Evolutionary conservation across 2,329 filamentous ascomycete species (phyloP).

Genomic region (Claviceps sp.): DNA sequence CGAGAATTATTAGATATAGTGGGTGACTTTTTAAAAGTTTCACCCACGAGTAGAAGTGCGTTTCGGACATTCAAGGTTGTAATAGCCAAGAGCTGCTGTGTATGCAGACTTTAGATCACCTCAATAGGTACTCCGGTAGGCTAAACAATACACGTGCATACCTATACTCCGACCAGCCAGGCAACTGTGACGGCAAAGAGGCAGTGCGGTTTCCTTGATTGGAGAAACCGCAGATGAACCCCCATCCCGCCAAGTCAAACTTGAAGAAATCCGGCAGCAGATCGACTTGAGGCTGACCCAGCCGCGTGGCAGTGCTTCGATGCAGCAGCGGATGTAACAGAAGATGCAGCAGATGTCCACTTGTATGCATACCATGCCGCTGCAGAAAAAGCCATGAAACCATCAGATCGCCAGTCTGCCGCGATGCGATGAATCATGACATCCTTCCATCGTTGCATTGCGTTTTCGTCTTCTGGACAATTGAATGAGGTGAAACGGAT

Average conservation of each 20-base stretch:
- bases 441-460: neutral
- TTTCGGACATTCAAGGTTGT: too few relatives aligned
- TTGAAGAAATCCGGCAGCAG: neutral
- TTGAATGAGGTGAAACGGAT: neutral
- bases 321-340: neutral
- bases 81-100: too few relatives aligned
- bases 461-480: neutral
- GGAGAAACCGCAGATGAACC: neutral
- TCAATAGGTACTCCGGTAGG: too few relatives aligned
- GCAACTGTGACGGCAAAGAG: neutral
- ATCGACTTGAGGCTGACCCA: neutral
- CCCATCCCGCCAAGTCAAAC: neutral
- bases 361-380: neutral
- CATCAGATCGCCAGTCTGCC: neutral
- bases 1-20: neutral
- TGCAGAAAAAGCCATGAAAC: neutral
- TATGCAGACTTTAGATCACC: too few relatives aligned
- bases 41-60: too few relatives aligned
- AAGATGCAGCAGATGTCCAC: neutral
- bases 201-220: neutral
- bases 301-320: conserved; percentile 1
- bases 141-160: too few relatives aligned
- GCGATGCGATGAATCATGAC: neutral
- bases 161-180: neutral
- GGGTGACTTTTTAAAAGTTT: too few relatives aligned